Base-by-base conservation (phyloP, 169 alveolate species). In the Plasmodium vinckei region DNA sequence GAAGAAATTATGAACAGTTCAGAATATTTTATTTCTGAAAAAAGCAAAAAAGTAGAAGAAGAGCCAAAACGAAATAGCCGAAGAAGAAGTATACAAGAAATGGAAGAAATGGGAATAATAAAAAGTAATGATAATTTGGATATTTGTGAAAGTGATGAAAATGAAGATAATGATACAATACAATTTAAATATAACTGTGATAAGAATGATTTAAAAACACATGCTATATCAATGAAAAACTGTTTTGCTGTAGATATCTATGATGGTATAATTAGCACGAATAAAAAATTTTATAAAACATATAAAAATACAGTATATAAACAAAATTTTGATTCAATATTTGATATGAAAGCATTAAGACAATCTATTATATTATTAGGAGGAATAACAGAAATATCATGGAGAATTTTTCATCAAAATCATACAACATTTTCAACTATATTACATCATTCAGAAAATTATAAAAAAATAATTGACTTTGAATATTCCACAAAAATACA, bases 351-450 rank as follows among this genome's bases (percentile, higher is more conserved):
- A 21, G 64, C 88, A 33, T 63, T 77, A 39, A 77, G 88, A 42
- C 59, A 63, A 69, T 77, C 79, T 2, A 63, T 77, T 6, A 77
- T 77, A 2, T 54, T 63, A 17, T 64, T 77, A n/a, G 88, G 63
- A n/a, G 77, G 61, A n/a, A 77, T 77, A 25, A 63, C 88, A 1
- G 88, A 77, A 42, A 77, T 69, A n/a, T 77, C 77, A 1, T 77
- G 88, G 88, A 77, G 88, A 17, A 77, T 77, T 9, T 77, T 77
- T 39, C 88, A 77, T 56, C 88, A 77, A 15, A 63, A 77, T 21
- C 47, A 77, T 21, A 42, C 70, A 5, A 77, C 88, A n/a, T 77
- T 77, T 44, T 77, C 88, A 17, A 25, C 88, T 3, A 39, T 77
- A 63, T 54, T 64, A 19, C 72, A 63, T 33, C 88, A 77, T 64